Percentiles rank a stretch among this genome's conserved stretches.
phyloP scores from a whole-genome alignment of 1,284 basidiomycete genomes.

The Vanrija humicola region DNA sequence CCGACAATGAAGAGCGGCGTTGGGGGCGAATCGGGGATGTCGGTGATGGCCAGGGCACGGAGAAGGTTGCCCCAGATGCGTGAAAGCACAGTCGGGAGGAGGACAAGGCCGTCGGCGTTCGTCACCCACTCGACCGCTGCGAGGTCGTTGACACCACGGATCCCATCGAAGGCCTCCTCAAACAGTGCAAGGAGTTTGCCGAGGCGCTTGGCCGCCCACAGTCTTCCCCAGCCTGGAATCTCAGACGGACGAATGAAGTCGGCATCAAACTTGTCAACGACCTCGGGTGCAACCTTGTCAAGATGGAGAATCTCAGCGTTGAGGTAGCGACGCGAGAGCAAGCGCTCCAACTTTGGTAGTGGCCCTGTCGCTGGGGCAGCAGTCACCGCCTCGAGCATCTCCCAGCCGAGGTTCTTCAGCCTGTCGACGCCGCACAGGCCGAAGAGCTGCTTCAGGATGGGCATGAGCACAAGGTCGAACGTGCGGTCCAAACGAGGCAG shows the following conservation, averaged over 20 bases:
- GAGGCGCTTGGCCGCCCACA: conserved; percentile 33
- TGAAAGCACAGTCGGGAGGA: conserved; percentile 29
- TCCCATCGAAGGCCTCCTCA: conserved; percentile 28
- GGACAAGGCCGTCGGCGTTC: conserved; percentile 9
- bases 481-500: conserved; percentile 32
- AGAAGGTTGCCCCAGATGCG: conserved; percentile 39
- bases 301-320: conserved; percentile 24
- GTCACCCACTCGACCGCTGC: conserved; percentile 22
- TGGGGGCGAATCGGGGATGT: conserved; percentile 8
- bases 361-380: not conserved
- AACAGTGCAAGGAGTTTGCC: conserved; percentile 34
- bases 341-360: conserved; percentile 26
- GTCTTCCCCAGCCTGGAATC: conserved; percentile 38
- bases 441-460: conserved; percentile 30
- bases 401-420: conserved; percentile 37
- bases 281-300: conserved; percentile 13
- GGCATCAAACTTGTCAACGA: not conserved
- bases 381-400: conserved; percentile 38
- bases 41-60: conserved; percentile 18
- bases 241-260: conserved; percentile 26
- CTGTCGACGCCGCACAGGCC: conserved; percentile 33
- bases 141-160: conserved; percentile 28
- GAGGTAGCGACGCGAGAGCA: conserved; percentile 30
- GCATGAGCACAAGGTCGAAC: conserved; percentile 35
- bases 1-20: conserved; percentile 23